These are phyloP conservation scores for Penicillium manginii DNA, from an alignment of 495 filamentous ascomycete species.

Conservation along the genomic window DNA sequence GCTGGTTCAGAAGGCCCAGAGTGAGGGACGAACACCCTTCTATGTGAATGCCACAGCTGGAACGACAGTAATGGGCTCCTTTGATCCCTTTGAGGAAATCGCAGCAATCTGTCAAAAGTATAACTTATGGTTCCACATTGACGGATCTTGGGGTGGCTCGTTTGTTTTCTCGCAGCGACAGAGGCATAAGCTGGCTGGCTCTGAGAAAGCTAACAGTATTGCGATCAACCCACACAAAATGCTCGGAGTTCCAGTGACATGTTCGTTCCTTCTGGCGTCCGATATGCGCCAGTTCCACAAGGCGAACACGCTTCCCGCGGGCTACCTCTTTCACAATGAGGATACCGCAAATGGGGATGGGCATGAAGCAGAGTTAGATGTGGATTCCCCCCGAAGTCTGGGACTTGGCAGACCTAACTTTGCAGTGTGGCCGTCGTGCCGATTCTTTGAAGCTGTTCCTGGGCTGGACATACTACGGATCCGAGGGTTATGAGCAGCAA, in stretches of 20 bases:
- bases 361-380: slow-evolving; percentile 31
- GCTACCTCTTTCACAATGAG: slow-evolving; percentile 79
- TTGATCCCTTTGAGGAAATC: slow-evolving; percentile 77
- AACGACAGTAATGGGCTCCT: slow-evolving; percentile 90
- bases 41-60: slow-evolving; percentile 96
- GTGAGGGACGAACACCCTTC: slow-evolving; percentile 75
- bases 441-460: slow-evolving; percentile 88
- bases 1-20: slow-evolving; percentile 59
- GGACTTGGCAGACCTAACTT: slow-evolving; percentile 92
- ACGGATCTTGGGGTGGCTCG: slow-evolving; percentile 87
- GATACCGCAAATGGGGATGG: slow-evolving; percentile 27
- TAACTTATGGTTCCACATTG: slow-evolving; percentile 87
- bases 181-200: slow-evolving; percentile 66
- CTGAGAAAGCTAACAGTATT: slow-evolving; percentile 74
- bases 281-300: slow-evolving; percentile 76
- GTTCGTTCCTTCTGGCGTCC: slow-evolving; percentile 80
- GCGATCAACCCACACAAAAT: slow-evolving; percentile 96
- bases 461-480: slow-evolving; percentile 87
- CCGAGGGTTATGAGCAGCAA: slow-evolving; percentile 59
- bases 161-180: slow-evolving; percentile 75
- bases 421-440: slow-evolving; percentile 87
- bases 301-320: slow-evolving; percentile 84
- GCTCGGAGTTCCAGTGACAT: slow-evolving; percentile 88
- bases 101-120: slow-evolving; percentile 70
- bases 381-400: slow-evolving; percentile 63